These are phyloP conservation scores for Annulohypoxylon maeteangense DNA, from an alignment of 495 filamentous ascomycete species.

Conservation along the genomic window DNA sequence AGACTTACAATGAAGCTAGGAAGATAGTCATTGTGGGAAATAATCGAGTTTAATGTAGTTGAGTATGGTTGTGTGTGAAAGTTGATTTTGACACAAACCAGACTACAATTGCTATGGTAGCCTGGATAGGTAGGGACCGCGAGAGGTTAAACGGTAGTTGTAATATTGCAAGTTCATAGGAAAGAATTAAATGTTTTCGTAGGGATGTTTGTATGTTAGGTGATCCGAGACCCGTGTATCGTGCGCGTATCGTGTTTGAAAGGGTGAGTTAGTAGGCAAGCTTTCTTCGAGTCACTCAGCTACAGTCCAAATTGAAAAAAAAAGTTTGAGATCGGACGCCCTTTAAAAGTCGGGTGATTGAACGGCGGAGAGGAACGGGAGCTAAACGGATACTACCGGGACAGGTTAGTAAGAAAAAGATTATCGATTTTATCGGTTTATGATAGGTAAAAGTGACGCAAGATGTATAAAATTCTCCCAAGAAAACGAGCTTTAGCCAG, in stretches of 20 bases:
- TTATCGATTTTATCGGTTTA: slow-evolving; percentile 18
- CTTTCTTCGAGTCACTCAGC: slow-evolving; percentile 12
- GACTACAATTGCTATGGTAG: slow-evolving; percentile 29
- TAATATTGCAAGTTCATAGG: slow-evolving; percentile 45
- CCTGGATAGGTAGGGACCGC: slow-evolving; percentile 5
- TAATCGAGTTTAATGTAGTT: neutral
- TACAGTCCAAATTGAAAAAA: slow-evolving; percentile 30
- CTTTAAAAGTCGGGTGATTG: slow-evolving; percentile 38
- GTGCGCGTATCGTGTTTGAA: neutral
- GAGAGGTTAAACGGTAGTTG: slow-evolving; percentile 22
- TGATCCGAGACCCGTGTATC: neutral
- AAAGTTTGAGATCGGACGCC: slow-evolving; percentile 38
- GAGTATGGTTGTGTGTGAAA: slow-evolving; percentile 2
- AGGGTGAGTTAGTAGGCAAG: neutral
- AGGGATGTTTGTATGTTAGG: neutral
- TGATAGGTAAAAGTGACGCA: slow-evolving; percentile 39
- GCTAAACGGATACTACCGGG: slow-evolving; percentile 33
- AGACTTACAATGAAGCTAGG: slow-evolving; percentile 81
- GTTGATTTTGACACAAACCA: slow-evolving; percentile 15
- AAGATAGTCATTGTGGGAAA: slow-evolving; percentile 78
- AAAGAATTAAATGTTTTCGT: slow-evolving; percentile 9
- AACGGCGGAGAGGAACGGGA: slow-evolving; percentile 38
- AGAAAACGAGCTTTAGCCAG: slow-evolving; percentile 19
- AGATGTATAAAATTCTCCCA: slow-evolving; percentile 20
- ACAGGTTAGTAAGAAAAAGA: slow-evolving; percentile 32